Base-by-base conservation (phyloP, 2,329 filamentous ascomycete species). In the Exophiala oligosperma region DNA sequence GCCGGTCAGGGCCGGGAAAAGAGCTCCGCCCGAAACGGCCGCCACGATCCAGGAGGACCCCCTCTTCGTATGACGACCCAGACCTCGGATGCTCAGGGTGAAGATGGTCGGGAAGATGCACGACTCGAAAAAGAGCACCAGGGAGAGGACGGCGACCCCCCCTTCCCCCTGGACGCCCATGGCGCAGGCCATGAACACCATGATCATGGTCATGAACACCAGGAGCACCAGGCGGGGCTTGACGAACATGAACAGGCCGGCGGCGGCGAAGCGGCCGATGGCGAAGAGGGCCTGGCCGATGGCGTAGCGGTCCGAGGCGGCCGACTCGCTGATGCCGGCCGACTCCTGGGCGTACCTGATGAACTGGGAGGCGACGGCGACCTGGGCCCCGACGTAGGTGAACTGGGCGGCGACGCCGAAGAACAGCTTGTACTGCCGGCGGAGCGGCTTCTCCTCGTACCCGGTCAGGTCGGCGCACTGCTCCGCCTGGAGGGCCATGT, bases 71-170 rank as follows among this genome's bases (percentile, higher is more conserved):
- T 93, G 87, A 17, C 85, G 82, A 4, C 90, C 90, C 1, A 92
- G 79, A 1, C 88, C 89, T 23, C 90, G 84, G 59, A 96, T 86
- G 2, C 88, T 89, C 11, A 94, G 81, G 2, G 89, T 86, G 65
- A 92, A 91, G 59, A 94, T 86, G 1, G 92, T 85, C 0, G 92
- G 91, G 79, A 90, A 96, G 66, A 91, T 84, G 52, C 91, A 90
- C 0, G 87, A 89, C 71, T 93, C 90, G 68, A 90, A 91, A 72
- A 95, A 91, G 64, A 91, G 86, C 62, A 90, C 88, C 17, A 92
- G 66, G 32, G 87, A 79, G 2, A 89, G 76, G 64, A 90, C 86
- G 21, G 72, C 74, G 62, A 84, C 73, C 49, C 81, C 81, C 2
- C 69, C 74, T 64, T 82, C 75, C 26, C 74, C 74, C 17, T 71